These are phyloP conservation scores for Cladorrhinum sp. DNA, from an alignment of 2,329 filamentous ascomycete species.

Conservation along the genomic window DNA sequence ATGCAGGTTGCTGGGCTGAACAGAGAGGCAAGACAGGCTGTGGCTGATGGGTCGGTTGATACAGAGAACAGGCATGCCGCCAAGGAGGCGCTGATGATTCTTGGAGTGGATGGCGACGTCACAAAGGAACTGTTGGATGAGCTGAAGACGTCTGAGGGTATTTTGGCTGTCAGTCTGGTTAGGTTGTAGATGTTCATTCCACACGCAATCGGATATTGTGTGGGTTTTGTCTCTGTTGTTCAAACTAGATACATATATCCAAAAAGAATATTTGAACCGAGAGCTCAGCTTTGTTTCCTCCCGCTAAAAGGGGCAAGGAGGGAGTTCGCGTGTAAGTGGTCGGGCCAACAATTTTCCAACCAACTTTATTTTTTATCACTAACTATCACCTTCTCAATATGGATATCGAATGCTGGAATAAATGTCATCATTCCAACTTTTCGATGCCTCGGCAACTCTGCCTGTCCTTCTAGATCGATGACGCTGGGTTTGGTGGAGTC, in stretches of 20 bases:
- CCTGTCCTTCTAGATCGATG: not conserved
- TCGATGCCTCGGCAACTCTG: too few species aligned
- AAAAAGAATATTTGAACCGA: not conserved
- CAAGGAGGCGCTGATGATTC: constrained; percentile 77
- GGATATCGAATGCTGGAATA: too few species aligned
- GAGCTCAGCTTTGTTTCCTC: too few species aligned
- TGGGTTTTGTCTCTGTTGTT: too few species aligned
- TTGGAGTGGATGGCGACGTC: constrained; percentile 68
- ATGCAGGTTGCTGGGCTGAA: constrained; percentile 69
- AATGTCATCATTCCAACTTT: too few species aligned
- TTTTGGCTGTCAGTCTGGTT: constrained; percentile 55
- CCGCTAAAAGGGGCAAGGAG: too few species aligned
- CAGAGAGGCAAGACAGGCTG: constrained; percentile 18
- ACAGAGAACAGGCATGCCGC: constrained; percentile 32
- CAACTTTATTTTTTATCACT: too few species aligned
- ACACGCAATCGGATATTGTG: too few species aligned
- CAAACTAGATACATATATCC: too few species aligned
- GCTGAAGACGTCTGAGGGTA: constrained; percentile 48
- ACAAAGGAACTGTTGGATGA: constrained; percentile 52
- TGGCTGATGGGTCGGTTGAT: constrained; percentile 27
- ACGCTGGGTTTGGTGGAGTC: constrained; percentile 4
- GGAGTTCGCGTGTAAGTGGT: too few species aligned
- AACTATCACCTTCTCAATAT: too few species aligned
- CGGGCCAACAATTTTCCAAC: too few species aligned
- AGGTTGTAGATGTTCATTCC: constrained; percentile 38